These are phyloP conservation scores for Quercus gilva DNA, from an alignment of 306 rosid genomes.

Conservation along the genomic window DNA sequence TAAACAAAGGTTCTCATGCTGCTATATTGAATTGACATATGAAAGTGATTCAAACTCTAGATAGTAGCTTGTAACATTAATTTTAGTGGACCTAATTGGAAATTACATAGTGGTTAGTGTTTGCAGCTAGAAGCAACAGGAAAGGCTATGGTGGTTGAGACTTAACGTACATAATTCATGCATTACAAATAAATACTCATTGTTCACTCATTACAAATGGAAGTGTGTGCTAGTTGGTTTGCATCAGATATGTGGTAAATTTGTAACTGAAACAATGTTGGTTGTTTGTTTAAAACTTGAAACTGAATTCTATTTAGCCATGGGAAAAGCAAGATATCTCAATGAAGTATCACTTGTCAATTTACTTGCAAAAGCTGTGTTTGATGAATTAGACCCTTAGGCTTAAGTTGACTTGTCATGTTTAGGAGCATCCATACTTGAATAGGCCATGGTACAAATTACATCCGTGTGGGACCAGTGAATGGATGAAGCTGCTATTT, in stretches of 20 bases:
- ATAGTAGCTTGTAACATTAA: too few relatives aligned
- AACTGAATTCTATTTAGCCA: background rate
- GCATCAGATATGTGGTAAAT: too few relatives aligned
- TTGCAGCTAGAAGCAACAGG: too few relatives aligned
- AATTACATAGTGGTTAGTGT: too few relatives aligned
- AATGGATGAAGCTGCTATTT: slow-evolving; percentile 85
- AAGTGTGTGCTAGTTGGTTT: too few relatives aligned
- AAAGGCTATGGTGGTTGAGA: background rate
- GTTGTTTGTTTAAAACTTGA: background rate
- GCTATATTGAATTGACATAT: background rate
- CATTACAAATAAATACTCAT: background rate
- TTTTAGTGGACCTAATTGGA: too few relatives aligned
- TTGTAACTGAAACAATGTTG: background rate
- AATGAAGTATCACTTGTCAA: background rate
- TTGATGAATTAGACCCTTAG: background rate
- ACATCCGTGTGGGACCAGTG: slow-evolving; percentile 90
- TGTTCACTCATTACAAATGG: background rate
- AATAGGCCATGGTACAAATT: slow-evolving; percentile 86
- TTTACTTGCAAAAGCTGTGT: background rate
- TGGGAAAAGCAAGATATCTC: background rate
- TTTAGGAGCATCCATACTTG: slow-evolving; percentile 85
- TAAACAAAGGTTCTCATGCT: background rate
- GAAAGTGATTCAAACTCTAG: too few relatives aligned
- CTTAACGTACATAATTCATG: background rate
- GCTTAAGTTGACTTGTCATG: background rate